Evolutionary conservation across 805 yeast species (phyloP).

Genomic region (Candida xyloterini): DNA sequence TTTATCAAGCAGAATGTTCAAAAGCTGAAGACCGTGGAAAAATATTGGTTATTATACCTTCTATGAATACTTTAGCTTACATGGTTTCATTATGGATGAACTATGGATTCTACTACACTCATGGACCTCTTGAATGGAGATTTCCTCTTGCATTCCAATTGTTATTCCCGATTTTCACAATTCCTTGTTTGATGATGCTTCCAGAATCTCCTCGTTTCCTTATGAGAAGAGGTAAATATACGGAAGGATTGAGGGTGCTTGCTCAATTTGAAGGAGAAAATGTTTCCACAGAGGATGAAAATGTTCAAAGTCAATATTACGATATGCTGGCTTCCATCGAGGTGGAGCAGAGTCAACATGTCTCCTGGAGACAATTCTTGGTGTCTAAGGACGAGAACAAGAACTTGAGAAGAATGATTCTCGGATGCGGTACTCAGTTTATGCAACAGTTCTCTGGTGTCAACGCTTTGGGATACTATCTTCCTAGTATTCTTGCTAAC

Average conservation of each 20-base stretch:
- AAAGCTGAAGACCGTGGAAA: slow-evolving; percentile 37
- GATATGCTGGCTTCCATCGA: slow-evolving; percentile 20
- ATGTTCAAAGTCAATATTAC: slow-evolving; percentile 19
- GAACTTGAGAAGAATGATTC: slow-evolving; percentile 46
- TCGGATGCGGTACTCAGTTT: slow-evolving; percentile 39
- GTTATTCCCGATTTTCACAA: slow-evolving; percentile 18
- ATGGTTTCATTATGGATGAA: slow-evolving; percentile 36
- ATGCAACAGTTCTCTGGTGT: slow-evolving; percentile 70
- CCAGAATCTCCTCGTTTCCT: slow-evolving; percentile 49
- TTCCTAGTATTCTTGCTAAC: slow-evolving; percentile 49
- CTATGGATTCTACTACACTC: slow-evolving; percentile 34
- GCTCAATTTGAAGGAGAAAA: slow-evolving; percentile 37
- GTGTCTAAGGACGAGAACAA: slow-evolving; percentile 44
- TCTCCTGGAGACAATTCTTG: slow-evolving; percentile 41
- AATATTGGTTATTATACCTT: slow-evolving; percentile 24
- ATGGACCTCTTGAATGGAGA: slow-evolving; percentile 30
- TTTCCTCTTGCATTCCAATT: slow-evolving; percentile 37
- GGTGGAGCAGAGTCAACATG: slow-evolving; percentile 35
- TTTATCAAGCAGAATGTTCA: slow-evolving; percentile 45
- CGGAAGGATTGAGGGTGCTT: slow-evolving; percentile 43
- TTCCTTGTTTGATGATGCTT: slow-evolving; percentile 16
- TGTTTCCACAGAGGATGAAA: slow-evolving; percentile 17
- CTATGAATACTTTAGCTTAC: slow-evolving; percentile 2
- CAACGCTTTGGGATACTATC: slow-evolving; percentile 64
- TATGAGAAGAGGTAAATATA: slow-evolving; percentile 36